Evolutionary conservation across 176 grass and related monocot species (phyloP).

Genomic region (Areca catechu): DNA sequence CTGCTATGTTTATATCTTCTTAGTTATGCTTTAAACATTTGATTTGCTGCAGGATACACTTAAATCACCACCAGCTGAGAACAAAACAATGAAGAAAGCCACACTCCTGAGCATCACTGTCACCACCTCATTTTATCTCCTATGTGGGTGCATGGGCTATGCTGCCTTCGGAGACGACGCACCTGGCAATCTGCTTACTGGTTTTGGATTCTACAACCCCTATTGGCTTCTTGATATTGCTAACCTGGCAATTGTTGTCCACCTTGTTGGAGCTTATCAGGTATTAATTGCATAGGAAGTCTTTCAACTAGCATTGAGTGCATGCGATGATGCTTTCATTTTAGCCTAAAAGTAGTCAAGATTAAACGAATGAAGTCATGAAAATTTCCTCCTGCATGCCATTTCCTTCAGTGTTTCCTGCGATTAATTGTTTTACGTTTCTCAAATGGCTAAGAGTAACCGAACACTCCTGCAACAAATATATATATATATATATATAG

Average conservation of each 20-base stretch:
- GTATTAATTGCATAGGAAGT: conserved; percentile 1
- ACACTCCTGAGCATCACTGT: conserved; percentile 24
- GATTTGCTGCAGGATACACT: conserved; percentile 31
- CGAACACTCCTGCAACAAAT: neutral
- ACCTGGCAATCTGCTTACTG: conserved; percentile 43
- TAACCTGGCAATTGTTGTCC: conserved; percentile 49
- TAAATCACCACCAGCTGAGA: conserved; percentile 43
- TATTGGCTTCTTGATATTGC: conserved; percentile 57
- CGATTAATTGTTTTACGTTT: no score
- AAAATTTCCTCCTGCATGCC: no score
- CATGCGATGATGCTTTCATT: no score
- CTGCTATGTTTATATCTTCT: neutral
- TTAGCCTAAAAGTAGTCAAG: no score
- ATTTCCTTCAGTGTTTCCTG: no score
- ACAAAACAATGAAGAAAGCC: conserved; percentile 39
- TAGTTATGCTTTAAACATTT: neutral
- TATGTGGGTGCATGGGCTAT: conserved; percentile 54
- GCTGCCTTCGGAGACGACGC: conserved; percentile 42
- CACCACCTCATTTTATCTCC: conserved; percentile 39
- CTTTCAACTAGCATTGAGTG: no score
- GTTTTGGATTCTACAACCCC: conserved; percentile 53
- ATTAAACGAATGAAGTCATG: no score
- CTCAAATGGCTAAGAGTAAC: neutral
- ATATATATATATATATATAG: no score
- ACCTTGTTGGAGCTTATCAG: conserved; percentile 54